Percentiles rank a stretch among this genome's conserved stretches.
Evolutionary conservation across 2,329 filamentous ascomycete genomes (phyloP).

Genomic region (Amauroascus verrucosus): DNA sequence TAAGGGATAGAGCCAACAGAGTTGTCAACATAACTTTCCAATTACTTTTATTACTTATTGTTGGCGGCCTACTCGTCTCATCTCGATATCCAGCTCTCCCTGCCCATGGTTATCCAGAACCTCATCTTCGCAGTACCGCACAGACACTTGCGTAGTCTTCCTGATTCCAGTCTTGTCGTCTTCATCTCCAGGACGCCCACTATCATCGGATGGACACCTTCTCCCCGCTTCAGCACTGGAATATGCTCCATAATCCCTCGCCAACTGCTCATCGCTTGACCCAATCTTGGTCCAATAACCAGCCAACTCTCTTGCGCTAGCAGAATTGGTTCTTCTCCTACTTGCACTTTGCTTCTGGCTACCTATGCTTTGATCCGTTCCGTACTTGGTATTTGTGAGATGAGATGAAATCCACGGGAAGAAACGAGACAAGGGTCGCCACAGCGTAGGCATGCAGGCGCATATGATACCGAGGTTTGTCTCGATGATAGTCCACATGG

Average conservation of each 20-base stretch:
- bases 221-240: background rate
- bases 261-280: constrained; percentile 7
- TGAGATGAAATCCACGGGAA: constrained; percentile 16
- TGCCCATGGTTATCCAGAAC: background rate
- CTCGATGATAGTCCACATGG: constrained; percentile 32
- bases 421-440: constrained; percentile 20
- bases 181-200: background rate
- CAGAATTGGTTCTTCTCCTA: background rate
- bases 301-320: background rate
- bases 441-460: constrained; percentile 31
- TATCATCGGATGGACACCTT: background rate
- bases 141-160: constrained; percentile 6
- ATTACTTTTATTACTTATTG: too few relatives aligned
- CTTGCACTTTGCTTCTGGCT: background rate
- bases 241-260: constrained; percentile 1
- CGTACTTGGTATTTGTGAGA: constrained; percentile 2
- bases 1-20: too few relatives aligned
- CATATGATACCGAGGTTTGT: constrained; percentile 30
- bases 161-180: background rate
- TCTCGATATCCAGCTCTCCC: constrained; percentile 2
- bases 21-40: too few relatives aligned
- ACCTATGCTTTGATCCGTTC: background rate
- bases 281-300: constrained; percentile 9
- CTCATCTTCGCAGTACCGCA: constrained; percentile 1
- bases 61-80: constrained; percentile 3